Base-by-base conservation (phyloP, 1,284 basidiomycete species). In the Apiotrichum veenhuisii region DNA sequence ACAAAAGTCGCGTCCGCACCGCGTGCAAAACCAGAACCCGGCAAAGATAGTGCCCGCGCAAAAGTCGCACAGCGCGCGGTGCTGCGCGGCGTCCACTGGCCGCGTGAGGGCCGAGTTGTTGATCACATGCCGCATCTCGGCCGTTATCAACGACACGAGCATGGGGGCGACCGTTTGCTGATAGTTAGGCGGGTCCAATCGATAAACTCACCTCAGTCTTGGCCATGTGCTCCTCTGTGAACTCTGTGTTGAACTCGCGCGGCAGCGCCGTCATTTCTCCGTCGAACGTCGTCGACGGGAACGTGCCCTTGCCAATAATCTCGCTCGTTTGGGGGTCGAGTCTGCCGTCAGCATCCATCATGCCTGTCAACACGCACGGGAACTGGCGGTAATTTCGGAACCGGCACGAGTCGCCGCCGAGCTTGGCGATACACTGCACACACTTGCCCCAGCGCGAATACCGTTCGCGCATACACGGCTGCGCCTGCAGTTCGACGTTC, bases 31-130 rank as follows among this genome's bases (percentile, higher is more conserved):
- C 84, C 87, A 96, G 57, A 85, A 89, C 56, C 86, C 86, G 8
- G 87, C 87, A 73, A 96, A 95, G 58, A 97, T 85, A 17, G 90
- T 91, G 4, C 91, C 92, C 78, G 89, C 87, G 74, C 94, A 97
- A 3, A 88, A 91, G 75, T 97, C 91, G 71, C 89, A 95, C 41
- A 87, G 90, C 17, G 85, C 85, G 38, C 90, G 84, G 55, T 88
- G 85, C 58, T 88, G 62, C 2, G 71, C 87, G 41, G 84, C 84
- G 69, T 92, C 89, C 45, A 86, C 79, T 5, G 84, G 83, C 41
- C 91, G 81, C 54, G 83, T 83, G 58, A 91, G 85, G 14, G 89
- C 82, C 51, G 83, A 80, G 0, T 80, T 74, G 22, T 79, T 79
- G n/a, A 78, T 71, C 3, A 89, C 78, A 70, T 94, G 91, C 10